These are phyloP conservation scores for Rhododendron williamsianum DNA, from an alignment of 148 eudicot species.

Conservation along the genomic window DNA sequence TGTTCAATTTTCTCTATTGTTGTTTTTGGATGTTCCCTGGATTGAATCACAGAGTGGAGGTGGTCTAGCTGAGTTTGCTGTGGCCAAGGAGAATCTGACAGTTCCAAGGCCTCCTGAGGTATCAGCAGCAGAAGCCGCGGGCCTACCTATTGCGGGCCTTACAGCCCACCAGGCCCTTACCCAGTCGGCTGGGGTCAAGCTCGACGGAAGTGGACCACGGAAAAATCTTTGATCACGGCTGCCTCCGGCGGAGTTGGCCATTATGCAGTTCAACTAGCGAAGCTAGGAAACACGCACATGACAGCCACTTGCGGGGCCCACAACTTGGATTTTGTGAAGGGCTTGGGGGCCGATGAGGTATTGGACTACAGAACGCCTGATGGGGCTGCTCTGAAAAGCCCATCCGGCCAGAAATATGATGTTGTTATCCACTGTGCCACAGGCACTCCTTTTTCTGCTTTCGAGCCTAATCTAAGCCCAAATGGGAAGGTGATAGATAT, in stretches of 20 bases:
- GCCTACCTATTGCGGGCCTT: constrained; percentile 52
- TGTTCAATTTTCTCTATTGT: not conserved
- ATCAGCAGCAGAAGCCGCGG: constrained; percentile 60
- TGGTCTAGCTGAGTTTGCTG: constrained; percentile 65
- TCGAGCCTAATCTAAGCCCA: constrained; percentile 48
- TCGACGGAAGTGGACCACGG: constrained; percentile 46
- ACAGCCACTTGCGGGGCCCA: constrained; percentile 78
- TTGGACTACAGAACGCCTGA: constrained; percentile 74
- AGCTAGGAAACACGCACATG: constrained; percentile 71
- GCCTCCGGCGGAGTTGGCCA: constrained; percentile 85
- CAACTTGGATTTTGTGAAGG: constrained; percentile 55
- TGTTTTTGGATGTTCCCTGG: not conserved
- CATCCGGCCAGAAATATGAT: constrained; percentile 66
- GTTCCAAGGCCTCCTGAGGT: constrained; percentile 62
- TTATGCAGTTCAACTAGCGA: constrained; percentile 74
- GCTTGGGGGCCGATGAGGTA: constrained; percentile 73
- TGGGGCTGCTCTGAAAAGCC: constrained; percentile 62
- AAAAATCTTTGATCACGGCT: constrained; percentile 60
- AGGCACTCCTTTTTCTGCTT: constrained; percentile 57
- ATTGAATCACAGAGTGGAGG: constrained; percentile 48
- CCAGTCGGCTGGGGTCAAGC: constrained; percentile 40
- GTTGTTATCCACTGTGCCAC: constrained; percentile 55
- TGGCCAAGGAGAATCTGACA: constrained; percentile 43
- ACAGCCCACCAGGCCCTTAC: constrained; percentile 69
- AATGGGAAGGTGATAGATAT: not conserved